phyloP scores from a whole-genome alignment of 805 yeast genomes.

The Lipomyces sp. region DNA sequence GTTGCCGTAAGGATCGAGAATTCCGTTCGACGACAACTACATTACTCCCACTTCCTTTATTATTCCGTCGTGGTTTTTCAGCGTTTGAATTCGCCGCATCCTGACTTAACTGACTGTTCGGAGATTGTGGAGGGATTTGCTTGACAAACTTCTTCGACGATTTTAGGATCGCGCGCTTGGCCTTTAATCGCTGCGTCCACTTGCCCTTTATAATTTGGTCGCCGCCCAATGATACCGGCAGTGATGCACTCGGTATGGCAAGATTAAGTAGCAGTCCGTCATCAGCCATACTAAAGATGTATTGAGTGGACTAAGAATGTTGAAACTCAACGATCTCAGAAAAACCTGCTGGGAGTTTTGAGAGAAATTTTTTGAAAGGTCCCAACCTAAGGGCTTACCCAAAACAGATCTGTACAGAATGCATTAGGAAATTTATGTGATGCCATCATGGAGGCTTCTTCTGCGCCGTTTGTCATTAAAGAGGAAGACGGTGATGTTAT shows the following conservation, averaged over 20 bases:
- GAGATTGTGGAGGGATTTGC: not conserved
- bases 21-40: conserved; percentile 13
- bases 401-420: conserved; percentile 1
- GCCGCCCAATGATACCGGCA: conserved; percentile 40
- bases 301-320: not conserved
- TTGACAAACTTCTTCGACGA: conserved; percentile 13
- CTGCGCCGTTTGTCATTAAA: conserved; percentile 16
- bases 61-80: not conserved
- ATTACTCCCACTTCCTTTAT: conserved; percentile 29
- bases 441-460: conserved; percentile 7
- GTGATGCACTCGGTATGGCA: conserved; percentile 50
- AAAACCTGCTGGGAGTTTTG: no score
- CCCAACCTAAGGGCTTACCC: not conserved
- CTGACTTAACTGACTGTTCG: conserved; percentile 8
- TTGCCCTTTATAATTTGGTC: conserved; percentile 62
- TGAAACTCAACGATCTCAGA: no score
- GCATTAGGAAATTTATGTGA: conserved; percentile 9
- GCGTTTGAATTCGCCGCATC: not conserved
- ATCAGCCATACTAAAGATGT: conserved; percentile 48
- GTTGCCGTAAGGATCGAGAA: not conserved
- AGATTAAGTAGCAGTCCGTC: conserved; percentile 81
- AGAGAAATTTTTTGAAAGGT: not conserved
- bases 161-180: conserved; percentile 49
- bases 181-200: conserved; percentile 80
- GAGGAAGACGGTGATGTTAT: conserved; percentile 17